Base-by-base conservation (phyloP, 768 basidiomycete genomes). In the Tulasnella sp. region DNA sequence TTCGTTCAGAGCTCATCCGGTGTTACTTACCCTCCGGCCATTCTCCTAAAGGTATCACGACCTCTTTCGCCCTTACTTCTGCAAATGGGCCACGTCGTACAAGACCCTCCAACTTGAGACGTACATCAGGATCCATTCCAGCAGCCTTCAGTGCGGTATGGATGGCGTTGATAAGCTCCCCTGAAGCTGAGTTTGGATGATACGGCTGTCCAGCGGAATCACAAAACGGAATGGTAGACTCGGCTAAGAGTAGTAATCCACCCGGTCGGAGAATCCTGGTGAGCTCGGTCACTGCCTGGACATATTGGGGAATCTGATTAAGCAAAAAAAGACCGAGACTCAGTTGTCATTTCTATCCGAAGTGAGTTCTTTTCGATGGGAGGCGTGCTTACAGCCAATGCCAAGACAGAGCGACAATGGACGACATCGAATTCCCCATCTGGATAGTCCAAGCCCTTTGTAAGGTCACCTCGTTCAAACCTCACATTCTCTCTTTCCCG, bases 21-120 rank as follows among this genome's bases (percentile, higher is more conserved):
- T n/a, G n/a, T n/a, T n/a, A 35, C 41, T 20, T 13, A 52, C 49
- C 49, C 46, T 29, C 13, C 4, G 51, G 42, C 51, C 51, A 53
- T 13, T 44, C 44, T 53, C 51, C 51, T 25, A 53, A n/a, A 45
- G 51, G 51, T n/a, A 53, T 45, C 12, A 53, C 32, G 27, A 53
- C 40, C 27, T 53, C 51, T 32, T 37, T 31, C 12, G 34, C 35
- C 31, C 37, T 44, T 4, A 35, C 27, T 13, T 53, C 43, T 13
- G 16, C 35, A 20, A 45, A 53, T 2, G 44, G 29, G 10, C 51
- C 51, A 15, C 46, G 44, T 33, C 33, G 32, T n/a, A 53, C 42
- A 25, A 53, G 20, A 16, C 42, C 46, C 43, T 53, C 51, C 51
- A 53, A 34, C 9, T 31, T 44, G 31, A 45, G 22, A 13, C 51